Base-by-base conservation (phyloP, 345 rosid species). In the Sapria himalayana region DNA sequence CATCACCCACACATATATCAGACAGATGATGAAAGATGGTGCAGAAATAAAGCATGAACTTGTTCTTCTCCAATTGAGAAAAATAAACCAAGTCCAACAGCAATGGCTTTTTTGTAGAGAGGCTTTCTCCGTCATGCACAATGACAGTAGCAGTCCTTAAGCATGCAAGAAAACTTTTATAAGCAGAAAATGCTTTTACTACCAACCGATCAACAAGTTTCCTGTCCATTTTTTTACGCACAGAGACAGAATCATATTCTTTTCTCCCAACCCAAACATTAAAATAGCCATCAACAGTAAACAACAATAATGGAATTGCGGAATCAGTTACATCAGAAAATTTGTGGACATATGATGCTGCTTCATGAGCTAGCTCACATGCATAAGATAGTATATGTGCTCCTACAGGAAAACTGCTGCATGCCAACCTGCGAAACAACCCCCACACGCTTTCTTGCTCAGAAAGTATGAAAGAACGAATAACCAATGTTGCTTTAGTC, bases 351-450 rank as follows among this genome's bases (percentile, higher is more conserved):
- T 13, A 47, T 36, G 51, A 35, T n/a, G 36, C 41, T 19, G 67
- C 72, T 55, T 72, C 79, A 43, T 46, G 45, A 41, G 66, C 68
- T 51, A 72, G 51, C 58, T 62, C 48, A 13, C 63, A 50, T 37
- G 54, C 66, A 33, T 65, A 65, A 23, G 49, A 60, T 18, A 72
- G 21, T 49, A 72, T 17, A 25, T 57, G 54, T 13, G 68, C 71
- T 37, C 76, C 70, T 25, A 69, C 66, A 0, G 50, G 64, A 39
- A 63, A 41, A 43, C 59, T 62, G 18, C 50, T 60, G 46, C 47
- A 49, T 12, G 56, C 56, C 73, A 70, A 72, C 57, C 34, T 46
- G 22, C 56, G 38, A 56, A 69, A 64, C 65, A 65, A 47, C 42
- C 48, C 60, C 39, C 22, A 43, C 33, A 69, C 34, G 37, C 22